phyloP scores from a whole-genome alignment of 805 yeast species.

The Saccharomycopsis javanensis region DNA sequence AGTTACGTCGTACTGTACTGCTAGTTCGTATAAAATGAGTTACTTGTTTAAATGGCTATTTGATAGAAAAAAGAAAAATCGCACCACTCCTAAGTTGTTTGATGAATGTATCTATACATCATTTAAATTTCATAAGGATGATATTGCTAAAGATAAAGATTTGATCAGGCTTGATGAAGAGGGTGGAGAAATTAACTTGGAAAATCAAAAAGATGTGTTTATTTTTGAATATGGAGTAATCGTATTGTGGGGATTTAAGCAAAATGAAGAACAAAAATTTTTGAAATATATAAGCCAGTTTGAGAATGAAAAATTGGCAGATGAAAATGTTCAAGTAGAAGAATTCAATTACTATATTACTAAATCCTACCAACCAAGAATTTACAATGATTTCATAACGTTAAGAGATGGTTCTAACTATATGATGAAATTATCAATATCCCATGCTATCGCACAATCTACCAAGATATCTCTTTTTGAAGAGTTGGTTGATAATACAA shows the following conservation, averaged over 20 bases:
- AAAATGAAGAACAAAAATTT: slow-evolving; percentile 74
- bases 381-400: slow-evolving; percentile 91
- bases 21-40: slow-evolving; percentile 84
- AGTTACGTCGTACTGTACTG: slow-evolving; percentile 93
- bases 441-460: slow-evolving; percentile 93
- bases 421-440: slow-evolving; percentile 84
- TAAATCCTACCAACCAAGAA: slow-evolving; percentile 87
- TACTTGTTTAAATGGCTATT: slow-evolving; percentile 79
- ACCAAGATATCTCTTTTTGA: slow-evolving; percentile 93
- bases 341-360: slow-evolving; percentile 94
- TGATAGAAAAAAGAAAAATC: slow-evolving; percentile 50
- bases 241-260: slow-evolving; percentile 91
- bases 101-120: slow-evolving; percentile 96
- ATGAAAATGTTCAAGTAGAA: slow-evolving; percentile 87
- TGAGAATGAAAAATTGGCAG: slow-evolving; percentile 83
- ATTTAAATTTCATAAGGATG: slow-evolving; percentile 32
- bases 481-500: slow-evolving; percentile 92
- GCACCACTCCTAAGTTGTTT: slow-evolving; percentile 76
- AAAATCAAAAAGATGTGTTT: slow-evolving; percentile 69
- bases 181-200: slow-evolving; percentile 90
- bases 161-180: slow-evolving; percentile 76
- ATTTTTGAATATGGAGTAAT: slow-evolving; percentile 96
- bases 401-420: slow-evolving; percentile 81
- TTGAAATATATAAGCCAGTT: slow-evolving; percentile 79
- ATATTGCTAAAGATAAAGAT: slow-evolving; percentile 24